Percentiles rank a stretch among this genome's conserved stretches.
These are phyloP conservation scores for Irpex sp. DNA, from an alignment of 1,284 basidiomycete genomes.

Conservation along the genomic window DNA sequence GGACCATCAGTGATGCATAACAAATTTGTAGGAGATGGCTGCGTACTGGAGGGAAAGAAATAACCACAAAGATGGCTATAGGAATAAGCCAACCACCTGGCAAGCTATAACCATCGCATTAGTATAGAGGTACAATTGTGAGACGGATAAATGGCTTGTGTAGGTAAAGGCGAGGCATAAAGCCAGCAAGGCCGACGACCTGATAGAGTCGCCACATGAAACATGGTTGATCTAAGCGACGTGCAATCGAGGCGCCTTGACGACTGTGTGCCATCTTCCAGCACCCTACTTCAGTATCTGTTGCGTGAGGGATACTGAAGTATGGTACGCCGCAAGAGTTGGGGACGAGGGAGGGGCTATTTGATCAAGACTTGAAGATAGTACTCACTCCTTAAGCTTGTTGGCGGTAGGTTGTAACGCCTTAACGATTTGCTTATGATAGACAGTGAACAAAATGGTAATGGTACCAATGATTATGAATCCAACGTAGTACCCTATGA, in stretches of 20 bases:
- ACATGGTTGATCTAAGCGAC: background rate
- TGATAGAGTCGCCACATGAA: background rate
- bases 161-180: background rate
- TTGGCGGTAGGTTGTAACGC: constrained; percentile 51
- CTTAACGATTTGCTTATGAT: constrained; percentile 49
- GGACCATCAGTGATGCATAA: background rate
- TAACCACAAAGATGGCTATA: constrained; percentile 71
- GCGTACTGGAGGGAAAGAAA: constrained; percentile 68
- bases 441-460: constrained; percentile 50
- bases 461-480: constrained; percentile 28
- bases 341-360: background rate
- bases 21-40: background rate
- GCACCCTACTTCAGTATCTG: background rate
- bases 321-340: background rate
- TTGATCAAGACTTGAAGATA: background rate
- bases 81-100: constrained; percentile 75
- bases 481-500: constrained; percentile 31
- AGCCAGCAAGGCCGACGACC: background rate
- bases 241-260: background rate
- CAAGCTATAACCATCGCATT: constrained; percentile 18
- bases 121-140: background rate
- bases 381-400: constrained; percentile 41
- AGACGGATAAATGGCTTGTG: too few species aligned
- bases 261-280: background rate
- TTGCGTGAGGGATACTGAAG: background rate